Base-by-base conservation (phyloP, 805 yeast genomes). In the Ogataea glucozyma region DNA sequence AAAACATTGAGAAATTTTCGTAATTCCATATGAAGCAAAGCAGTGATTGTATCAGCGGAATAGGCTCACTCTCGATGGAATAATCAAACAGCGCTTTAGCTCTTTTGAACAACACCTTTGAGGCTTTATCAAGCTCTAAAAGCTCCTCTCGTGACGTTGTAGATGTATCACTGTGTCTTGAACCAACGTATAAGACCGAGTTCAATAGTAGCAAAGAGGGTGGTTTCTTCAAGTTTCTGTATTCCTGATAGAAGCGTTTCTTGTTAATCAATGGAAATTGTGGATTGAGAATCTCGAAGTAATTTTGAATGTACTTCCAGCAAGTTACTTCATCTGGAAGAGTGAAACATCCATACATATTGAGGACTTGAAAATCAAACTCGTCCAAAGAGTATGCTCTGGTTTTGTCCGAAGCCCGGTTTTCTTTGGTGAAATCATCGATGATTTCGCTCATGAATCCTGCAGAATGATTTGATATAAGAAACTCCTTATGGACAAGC, bases 221-320 rank as follows among this genome's bases (percentile, higher is more conserved):
- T 26, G 77, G 80, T 54, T 78, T 76, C 13, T 71, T 61, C 1
- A 76, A 67, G 34, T 83, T 80, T 52, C 75, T 72, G 57, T 81
- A 79, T 44, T 70, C 72, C 32, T 67, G 58, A 79, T 83, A 73
- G 60, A 86, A 86, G 54, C 71, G 71, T 0, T 78, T 69, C 36
- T 81, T 69, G 64, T 86, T 80, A 38, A 86, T 68, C 17, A 85
- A 75, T 6, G 95, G 95, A 53, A 85, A 88, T 31, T 84, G 76
- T 44, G 77, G 76, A 38, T 75, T 76, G 26, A 85, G 73, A 46
- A 75, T 75, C 33, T 73, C 76, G 53, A 87, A 87, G 62, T 73
- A 87, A 37, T 74, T 67, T 32, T 78, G 71, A 31, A 87, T 73
- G 45, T 82, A 68, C 49, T 76, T 83, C 57, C 78, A 78, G 47